phyloP scores from a whole-genome alignment of 345 rosid genomes.

The Pseudoturritis turrita region DNA sequence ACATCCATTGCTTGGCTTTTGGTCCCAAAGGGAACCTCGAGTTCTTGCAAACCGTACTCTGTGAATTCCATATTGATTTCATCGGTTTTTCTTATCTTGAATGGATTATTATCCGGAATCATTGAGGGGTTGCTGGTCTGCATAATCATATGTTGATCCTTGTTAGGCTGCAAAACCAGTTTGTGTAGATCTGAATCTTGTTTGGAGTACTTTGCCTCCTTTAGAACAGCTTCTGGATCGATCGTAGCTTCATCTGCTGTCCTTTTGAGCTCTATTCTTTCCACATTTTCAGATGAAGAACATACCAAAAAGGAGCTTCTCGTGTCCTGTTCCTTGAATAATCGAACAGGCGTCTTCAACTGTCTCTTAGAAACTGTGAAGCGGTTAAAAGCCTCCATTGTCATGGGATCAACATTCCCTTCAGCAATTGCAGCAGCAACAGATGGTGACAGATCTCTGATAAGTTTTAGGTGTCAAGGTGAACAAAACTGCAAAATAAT shows the following conservation, averaged over 20 bases:
- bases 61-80: constrained; percentile 17
- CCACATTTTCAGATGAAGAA: constrained; percentile 29
- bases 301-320: constrained; percentile 28
- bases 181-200: constrained; percentile 51
- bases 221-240: constrained; percentile 20
- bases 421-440: constrained; percentile 71
- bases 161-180: constrained; percentile 33
- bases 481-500: constrained; percentile 5
- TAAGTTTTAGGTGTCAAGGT: constrained; percentile 19
- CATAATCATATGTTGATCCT: not conserved
- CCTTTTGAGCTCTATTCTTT: constrained; percentile 25
- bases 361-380: constrained; percentile 23
- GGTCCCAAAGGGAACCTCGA: constrained; percentile 21
- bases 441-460: constrained; percentile 69
- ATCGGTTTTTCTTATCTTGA: constrained; percentile 43
- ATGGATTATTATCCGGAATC: constrained; percentile 58
- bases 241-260: constrained; percentile 14
- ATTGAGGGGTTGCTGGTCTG: constrained; percentile 19
- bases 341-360: constrained; percentile 5
- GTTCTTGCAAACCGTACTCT: constrained; percentile 6
- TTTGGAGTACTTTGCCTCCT: constrained; percentile 33
- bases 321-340: constrained; percentile 27
- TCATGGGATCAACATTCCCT: constrained; percentile 63
- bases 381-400: constrained; percentile 64
- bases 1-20: constrained; percentile 25